Conservation (phyloP, 495 filamentous ascomycete genomes). For the Ascodesmis nigricans region DNA sequence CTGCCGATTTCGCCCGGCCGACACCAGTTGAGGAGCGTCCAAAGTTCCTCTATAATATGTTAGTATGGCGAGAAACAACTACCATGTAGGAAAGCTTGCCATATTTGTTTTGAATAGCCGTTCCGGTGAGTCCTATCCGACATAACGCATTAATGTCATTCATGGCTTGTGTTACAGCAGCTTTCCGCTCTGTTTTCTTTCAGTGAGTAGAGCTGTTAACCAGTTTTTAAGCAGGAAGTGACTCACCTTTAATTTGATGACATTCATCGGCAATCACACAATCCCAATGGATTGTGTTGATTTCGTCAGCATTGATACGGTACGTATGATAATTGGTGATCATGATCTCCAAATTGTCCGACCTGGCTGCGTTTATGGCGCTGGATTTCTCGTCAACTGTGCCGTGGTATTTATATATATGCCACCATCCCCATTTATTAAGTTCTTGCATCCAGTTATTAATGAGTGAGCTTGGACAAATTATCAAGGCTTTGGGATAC, state of each 20-base stretch:
- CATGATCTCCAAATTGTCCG: conserved; percentile 64
- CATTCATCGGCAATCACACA: conserved; percentile 96
- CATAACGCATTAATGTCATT: conserved; percentile 82
- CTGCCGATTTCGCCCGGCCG: conserved; percentile 77
- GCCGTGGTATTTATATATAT: conserved; percentile 65
- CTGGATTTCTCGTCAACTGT: conserved; percentile 36
- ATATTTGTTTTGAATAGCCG: conserved; percentile 95
- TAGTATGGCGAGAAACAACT: conserved; percentile 1
- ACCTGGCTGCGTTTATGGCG: conserved; percentile 48
- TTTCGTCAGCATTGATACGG: conserved; percentile 42
- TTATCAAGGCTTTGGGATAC: conserved; percentile 73
- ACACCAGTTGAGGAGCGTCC: conserved; percentile 92
- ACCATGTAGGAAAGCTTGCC: conserved; percentile 6
- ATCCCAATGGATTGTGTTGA: conserved; percentile 85
- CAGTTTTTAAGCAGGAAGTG: neutral
- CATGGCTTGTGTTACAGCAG: conserved; percentile 68
- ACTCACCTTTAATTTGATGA: conserved; percentile 50
- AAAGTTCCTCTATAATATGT: conserved; percentile 47
- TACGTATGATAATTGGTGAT: conserved; percentile 90
- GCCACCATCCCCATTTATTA: conserved; percentile 87
- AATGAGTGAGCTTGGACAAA: conserved; percentile 76
- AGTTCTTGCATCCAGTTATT: conserved; percentile 80
- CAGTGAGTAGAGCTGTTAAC: too few relatives aligned
- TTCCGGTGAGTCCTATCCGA: conserved; percentile 81
- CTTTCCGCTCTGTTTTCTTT: too few relatives aligned